A percentile compares a stretch with the other conserved stretches of the same genome.
These are phyloP conservation scores for Neophaeococcomyces aloes DNA, from an alignment of 2,329 filamentous ascomycete species.

Conservation along the genomic window DNA sequence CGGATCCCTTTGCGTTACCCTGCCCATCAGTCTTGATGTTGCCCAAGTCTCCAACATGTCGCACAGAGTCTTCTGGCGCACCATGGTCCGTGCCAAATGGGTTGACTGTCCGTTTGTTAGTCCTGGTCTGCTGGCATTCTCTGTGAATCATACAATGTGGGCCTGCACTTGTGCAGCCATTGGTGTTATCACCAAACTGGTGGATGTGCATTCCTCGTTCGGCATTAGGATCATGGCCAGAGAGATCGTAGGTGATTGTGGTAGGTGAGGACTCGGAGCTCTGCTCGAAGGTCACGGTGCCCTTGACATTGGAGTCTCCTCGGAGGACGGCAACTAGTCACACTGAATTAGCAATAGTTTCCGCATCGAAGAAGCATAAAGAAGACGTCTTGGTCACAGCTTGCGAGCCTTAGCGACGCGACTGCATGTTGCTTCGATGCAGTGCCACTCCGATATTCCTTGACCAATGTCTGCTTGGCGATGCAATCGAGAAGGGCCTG, in stretches of 20 bases:
- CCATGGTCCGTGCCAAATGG: constrained; percentile 87
- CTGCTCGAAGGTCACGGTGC: constrained; percentile 94
- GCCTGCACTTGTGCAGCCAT: constrained; percentile 96
- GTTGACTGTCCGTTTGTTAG: constrained; percentile 59
- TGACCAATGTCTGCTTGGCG: no score
- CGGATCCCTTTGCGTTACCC: constrained; percentile 75
- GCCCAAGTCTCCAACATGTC: constrained; percentile 94
- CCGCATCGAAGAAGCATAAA: background rate
- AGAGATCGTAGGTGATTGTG: constrained; percentile 83
- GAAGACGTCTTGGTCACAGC: no score
- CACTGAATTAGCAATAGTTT: constrained; percentile 15
- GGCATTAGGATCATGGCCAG: constrained; percentile 85
- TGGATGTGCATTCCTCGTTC: constrained; percentile 98
- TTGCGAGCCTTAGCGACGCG: no score
- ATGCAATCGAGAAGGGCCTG: no score
- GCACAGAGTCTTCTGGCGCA: constrained; percentile 66
- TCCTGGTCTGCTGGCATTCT: background rate
- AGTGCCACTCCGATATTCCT: no score
- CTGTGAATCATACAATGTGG: constrained; percentile 69
- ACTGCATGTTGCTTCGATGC: no score
- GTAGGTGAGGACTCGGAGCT: constrained; percentile 69
- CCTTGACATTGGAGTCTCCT: constrained; percentile 91
- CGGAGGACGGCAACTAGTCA: constrained; percentile 81
- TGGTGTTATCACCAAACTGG: constrained; percentile 99
- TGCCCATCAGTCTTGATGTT: constrained; percentile 93